phyloP scores from a whole-genome alignment of 108 stramenopile species.

The Mayamaea pseudoterrestris region DNA sequence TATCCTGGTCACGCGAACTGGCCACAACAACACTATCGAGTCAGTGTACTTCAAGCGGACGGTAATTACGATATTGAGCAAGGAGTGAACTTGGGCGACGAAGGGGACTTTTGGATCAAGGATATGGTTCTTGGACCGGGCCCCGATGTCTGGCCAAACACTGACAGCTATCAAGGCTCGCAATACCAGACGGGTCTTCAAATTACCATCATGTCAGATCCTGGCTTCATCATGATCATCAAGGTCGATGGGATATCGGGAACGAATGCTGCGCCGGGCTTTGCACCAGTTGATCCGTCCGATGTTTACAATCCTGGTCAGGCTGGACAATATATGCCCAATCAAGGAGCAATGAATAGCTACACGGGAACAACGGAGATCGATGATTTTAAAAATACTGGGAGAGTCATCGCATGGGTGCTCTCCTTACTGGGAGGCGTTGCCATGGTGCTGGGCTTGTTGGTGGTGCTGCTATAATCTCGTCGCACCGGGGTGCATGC shows the following conservation, averaged over 20 bases:
- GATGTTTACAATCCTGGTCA: no score
- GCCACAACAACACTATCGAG: constrained; percentile 57
- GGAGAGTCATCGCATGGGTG: background rate
- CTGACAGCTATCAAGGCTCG: constrained; percentile 40
- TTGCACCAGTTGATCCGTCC: no score
- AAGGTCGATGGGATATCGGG: background rate
- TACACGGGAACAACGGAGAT: no score
- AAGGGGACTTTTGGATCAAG: constrained; percentile 9
- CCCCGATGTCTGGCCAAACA: constrained; percentile 27
- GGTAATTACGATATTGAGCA: constrained; percentile 52
- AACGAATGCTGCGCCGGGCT: no score
- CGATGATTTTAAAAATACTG: no score
- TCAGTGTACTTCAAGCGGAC: constrained; percentile 52
- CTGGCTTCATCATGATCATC: background rate
- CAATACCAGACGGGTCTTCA: constrained; percentile 19
- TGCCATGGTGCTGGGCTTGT: background rate
- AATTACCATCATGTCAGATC: constrained; percentile 7
- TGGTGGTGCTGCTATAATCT: background rate
- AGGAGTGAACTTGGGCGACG: constrained; percentile 11
- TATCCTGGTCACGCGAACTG: constrained; percentile 33
- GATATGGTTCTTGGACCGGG: constrained; percentile 2
- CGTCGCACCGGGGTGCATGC: no score
- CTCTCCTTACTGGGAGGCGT: background rate
- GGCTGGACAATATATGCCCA: no score
- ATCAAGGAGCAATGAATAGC: no score